phyloP scores from a whole-genome alignment of 148 eudicot species.

The Camellia japonica region DNA sequence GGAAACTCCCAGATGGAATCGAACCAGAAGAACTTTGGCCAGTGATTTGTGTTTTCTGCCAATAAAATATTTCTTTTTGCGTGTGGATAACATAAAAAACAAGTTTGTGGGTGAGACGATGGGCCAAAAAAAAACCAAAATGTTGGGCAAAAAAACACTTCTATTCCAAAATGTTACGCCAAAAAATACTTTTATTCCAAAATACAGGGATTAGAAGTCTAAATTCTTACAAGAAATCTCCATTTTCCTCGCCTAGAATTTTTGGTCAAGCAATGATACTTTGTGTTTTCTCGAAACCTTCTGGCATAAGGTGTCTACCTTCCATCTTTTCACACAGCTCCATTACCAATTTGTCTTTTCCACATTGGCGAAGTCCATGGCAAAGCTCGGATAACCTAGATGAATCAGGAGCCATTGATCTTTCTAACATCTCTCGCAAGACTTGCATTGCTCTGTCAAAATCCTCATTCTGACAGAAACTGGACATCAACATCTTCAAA shows the following conservation, averaged over 20 bases:
- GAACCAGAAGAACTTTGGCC: too few relatives aligned
- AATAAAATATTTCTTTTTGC: too few relatives aligned
- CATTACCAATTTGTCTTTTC: slow-evolving; percentile 50
- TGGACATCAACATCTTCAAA: slow-evolving; percentile 44
- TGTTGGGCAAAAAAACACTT: too few relatives aligned
- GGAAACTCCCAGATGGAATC: too few relatives aligned
- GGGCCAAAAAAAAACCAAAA: too few relatives aligned
- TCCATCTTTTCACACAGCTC: slow-evolving; percentile 42
- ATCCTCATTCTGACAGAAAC: slow-evolving; percentile 66
- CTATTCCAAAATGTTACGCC: too few relatives aligned
- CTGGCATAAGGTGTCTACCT: slow-evolving; percentile 34
- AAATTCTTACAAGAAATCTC: background rate
- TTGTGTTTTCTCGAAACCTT: slow-evolving; percentile 21
- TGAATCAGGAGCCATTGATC: slow-evolving; percentile 28
- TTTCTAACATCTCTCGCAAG: slow-evolving; percentile 59
- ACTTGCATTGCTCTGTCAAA: slow-evolving; percentile 66
- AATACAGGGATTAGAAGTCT: too few relatives aligned
- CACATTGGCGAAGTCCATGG: slow-evolving; percentile 46
- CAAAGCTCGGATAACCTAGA: slow-evolving; percentile 36
- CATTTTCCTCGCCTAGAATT: background rate
- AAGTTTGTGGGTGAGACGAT: too few relatives aligned
- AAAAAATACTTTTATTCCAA: too few relatives aligned
- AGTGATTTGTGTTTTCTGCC: too few relatives aligned
- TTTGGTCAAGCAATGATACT: background rate
- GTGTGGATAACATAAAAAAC: too few relatives aligned